These are phyloP conservation scores for Cyberlindnera subsufficiens DNA, from an alignment of 805 yeast genomes.

Conservation along the genomic window DNA sequence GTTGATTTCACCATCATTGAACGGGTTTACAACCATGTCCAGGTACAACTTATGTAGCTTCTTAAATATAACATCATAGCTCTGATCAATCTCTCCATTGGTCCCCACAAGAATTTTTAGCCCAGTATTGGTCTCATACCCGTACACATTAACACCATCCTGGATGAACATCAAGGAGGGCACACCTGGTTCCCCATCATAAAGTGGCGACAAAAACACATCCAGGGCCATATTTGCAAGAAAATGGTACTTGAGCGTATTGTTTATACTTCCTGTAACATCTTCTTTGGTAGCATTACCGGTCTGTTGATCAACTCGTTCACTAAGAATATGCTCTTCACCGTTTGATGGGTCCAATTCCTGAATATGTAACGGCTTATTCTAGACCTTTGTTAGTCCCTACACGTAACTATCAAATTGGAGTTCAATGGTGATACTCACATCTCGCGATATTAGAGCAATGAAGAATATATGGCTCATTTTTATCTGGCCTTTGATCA, in stretches of 20 bases:
- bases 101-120: conserved; percentile 59
- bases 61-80: conserved; percentile 26
- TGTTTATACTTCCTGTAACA: not conserved
- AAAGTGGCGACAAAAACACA: conserved; percentile 49
- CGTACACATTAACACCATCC: conserved; percentile 62
- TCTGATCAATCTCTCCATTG: conserved; percentile 26
- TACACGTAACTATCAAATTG: too few relatives aligned
- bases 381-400: not conserved
- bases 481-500: not conserved
- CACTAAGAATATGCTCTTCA: conserved; percentile 9
- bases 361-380: conserved; percentile 49
- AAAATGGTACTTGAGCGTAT: conserved; percentile 52
- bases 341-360: conserved; percentile 34
- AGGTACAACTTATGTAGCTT: conserved; percentile 50
- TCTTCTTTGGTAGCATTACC: not conserved
- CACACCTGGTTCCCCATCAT: conserved; percentile 34
- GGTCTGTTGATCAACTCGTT: conserved; percentile 6
- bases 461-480: conserved; percentile 32
- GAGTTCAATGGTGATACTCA: conserved; percentile 3
- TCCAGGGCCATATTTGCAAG: conserved; percentile 74
- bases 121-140: conserved; percentile 64
- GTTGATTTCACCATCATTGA: conserved; percentile 28
- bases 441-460: conserved; percentile 45
- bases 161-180: conserved; percentile 49
- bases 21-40: conserved; percentile 57